Evolutionary conservation across 2,329 filamentous ascomycete genomes (phyloP).

Genomic region (Epichloe aotearoae): DNA sequence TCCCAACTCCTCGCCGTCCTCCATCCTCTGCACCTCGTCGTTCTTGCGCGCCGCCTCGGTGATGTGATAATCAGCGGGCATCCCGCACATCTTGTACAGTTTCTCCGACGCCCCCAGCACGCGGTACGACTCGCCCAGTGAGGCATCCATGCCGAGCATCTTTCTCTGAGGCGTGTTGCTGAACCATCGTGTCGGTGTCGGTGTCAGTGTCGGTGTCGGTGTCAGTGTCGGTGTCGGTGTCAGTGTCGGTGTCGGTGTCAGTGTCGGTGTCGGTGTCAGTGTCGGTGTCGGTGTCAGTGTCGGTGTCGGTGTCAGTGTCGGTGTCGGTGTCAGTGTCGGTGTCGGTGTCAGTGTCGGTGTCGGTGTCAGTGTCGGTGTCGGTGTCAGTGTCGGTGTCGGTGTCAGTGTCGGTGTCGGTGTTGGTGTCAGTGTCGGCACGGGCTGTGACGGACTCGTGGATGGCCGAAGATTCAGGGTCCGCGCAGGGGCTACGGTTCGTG

Average conservation of each 20-base stretch:
- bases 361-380: constrained; percentile 8
- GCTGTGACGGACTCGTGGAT: background rate
- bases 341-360: too few relatives aligned
- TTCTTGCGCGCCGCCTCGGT: constrained; percentile 52
- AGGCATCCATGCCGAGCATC: constrained; percentile 21
- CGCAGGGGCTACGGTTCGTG: constrained; percentile 13
- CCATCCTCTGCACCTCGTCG: constrained; percentile 54
- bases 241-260: constrained; percentile 7
- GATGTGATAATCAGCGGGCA: constrained; percentile 64
- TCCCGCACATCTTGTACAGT: constrained; percentile 63
- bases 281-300: constrained; percentile 8
- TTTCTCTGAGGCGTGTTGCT: constrained; percentile 20
- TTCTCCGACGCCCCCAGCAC: constrained; percentile 68
- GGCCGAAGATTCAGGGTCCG: constrained; percentile 6
- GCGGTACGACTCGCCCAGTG: constrained; percentile 44
- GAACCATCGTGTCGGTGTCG: constrained; percentile 20
- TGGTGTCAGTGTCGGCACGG: too few relatives aligned
- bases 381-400: constrained; percentile 10
- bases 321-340: constrained; percentile 8
- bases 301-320: constrained; percentile 13
- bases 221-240: constrained; percentile 9
- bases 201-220: constrained; percentile 7
- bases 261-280: constrained; percentile 14
- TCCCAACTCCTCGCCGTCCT: constrained; percentile 73
- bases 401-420: constrained; percentile 10